phyloP scores from a whole-genome alignment of 2,329 filamentous ascomycete genomes.

The Tolypocladium sp. region DNA sequence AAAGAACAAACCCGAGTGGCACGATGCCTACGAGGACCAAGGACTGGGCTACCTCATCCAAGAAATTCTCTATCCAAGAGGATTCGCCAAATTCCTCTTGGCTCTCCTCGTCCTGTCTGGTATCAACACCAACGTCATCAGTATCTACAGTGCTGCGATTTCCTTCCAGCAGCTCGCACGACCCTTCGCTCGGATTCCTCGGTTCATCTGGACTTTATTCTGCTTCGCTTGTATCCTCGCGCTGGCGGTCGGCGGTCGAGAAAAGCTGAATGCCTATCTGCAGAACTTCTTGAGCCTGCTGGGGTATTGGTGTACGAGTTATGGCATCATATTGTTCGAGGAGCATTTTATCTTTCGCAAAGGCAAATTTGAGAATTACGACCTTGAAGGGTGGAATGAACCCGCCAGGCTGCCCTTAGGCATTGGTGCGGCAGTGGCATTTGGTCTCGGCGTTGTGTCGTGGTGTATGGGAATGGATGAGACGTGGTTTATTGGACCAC shows the following conservation, averaged over 20 bases:
- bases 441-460: constrained; percentile 29
- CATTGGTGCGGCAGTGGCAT: constrained; percentile 31
- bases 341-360: constrained; percentile 33
- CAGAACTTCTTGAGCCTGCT: constrained; percentile 35
- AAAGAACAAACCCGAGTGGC: constrained; percentile 28
- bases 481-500: constrained; percentile 46
- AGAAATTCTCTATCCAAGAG: constrained; percentile 31
- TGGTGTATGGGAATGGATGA: constrained; percentile 47
- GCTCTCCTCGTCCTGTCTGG: constrained; percentile 26
- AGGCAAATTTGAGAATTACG: constrained; percentile 28
- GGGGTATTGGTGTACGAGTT: constrained; percentile 35
- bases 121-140: constrained; percentile 26
- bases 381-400: constrained; percentile 35
- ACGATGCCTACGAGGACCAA: constrained; percentile 22
- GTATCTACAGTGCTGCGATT: constrained; percentile 28
- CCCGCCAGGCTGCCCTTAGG: constrained; percentile 30
- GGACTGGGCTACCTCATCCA: constrained; percentile 37
- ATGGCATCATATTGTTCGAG: constrained; percentile 27
- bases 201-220: constrained; percentile 29
- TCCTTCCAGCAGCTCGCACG: constrained; percentile 30
- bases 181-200: constrained; percentile 25
- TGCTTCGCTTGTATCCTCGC: constrained; percentile 30
- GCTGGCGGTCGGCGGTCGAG: constrained; percentile 28
- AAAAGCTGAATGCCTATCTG: constrained; percentile 29
- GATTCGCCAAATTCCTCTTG: constrained; percentile 35